Percentiles rank a stretch among this genome's conserved stretches.
phyloP scores from a whole-genome alignment of 306 rosid genomes.

The Sesbania bispinosa region DNA sequence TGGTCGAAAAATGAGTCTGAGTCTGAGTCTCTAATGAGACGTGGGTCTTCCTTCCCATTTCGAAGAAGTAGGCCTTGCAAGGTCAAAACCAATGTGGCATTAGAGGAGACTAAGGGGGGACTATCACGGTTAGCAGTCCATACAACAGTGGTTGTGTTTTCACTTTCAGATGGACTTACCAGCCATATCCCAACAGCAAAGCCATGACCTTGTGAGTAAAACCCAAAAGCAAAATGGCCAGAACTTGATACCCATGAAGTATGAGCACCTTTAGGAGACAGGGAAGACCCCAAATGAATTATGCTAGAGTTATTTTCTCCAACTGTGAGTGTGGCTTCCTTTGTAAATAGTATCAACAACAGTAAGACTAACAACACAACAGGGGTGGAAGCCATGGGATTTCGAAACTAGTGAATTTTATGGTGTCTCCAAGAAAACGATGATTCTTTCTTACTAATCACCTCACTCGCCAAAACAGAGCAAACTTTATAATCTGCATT shows the following conservation, averaged over 20 bases:
- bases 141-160: conserved; percentile 13
- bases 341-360: background rate
- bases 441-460: background rate
- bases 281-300: background rate
- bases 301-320: background rate
- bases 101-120: background rate
- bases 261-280: background rate
- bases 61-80: background rate
- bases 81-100: conserved; percentile 14
- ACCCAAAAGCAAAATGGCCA: conserved; percentile 41
- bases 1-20: background rate
- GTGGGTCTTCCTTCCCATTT: background rate
- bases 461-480: background rate
- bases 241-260: conserved; percentile 32
- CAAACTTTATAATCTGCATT: background rate
- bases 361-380: background rate
- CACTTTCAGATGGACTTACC: background rate
- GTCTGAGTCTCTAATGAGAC: background rate
- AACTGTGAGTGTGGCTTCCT: background rate
- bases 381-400: conserved; percentile 25
- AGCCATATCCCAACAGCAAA: conserved; percentile 38
- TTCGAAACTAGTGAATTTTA: background rate
- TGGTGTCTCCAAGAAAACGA: background rate
- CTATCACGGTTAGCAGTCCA: conserved; percentile 37
- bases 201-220: conserved; percentile 21